Conservation (phyloP, 495 filamentous ascomycete genomes). For the Tuber umbilicatum region DNA sequence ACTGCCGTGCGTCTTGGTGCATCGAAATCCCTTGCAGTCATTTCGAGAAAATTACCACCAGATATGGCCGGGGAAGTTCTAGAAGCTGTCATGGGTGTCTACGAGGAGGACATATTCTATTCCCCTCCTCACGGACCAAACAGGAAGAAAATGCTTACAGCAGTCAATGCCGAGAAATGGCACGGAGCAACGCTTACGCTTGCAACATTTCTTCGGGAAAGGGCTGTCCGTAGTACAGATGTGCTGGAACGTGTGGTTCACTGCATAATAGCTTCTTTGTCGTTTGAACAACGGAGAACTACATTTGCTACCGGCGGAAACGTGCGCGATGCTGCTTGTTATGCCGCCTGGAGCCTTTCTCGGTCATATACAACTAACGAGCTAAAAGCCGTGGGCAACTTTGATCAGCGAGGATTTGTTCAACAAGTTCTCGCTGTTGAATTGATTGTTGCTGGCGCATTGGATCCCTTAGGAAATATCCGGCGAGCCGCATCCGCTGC, state of each 20-base stretch:
- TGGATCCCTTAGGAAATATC: slow-evolving; percentile 89
- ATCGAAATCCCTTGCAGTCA: slow-evolving; percentile 83
- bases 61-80: slow-evolving; percentile 80
- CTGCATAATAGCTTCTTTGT: slow-evolving; percentile 46
- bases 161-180: slow-evolving; percentile 76
- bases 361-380: slow-evolving; percentile 78
- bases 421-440: slow-evolving; percentile 72
- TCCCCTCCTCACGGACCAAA: slow-evolving; percentile 21
- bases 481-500: slow-evolving; percentile 86
- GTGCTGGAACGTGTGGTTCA: slow-evolving; percentile 27
- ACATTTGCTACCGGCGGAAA: slow-evolving; percentile 83
- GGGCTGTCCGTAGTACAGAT: slow-evolving; percentile 35
- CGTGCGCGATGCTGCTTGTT: slow-evolving; percentile 93
- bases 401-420: slow-evolving; percentile 51
- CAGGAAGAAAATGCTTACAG: slow-evolving; percentile 48
- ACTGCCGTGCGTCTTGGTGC: slow-evolving; percentile 83
- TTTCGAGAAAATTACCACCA: slow-evolving; percentile 67
- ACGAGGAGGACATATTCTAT: slow-evolving; percentile 72
- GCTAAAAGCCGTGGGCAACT: slow-evolving; percentile 62
- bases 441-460: slow-evolving; percentile 70
- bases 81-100: slow-evolving; percentile 67
- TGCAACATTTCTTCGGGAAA: slow-evolving; percentile 45
- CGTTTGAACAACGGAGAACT: slow-evolving; percentile 75
- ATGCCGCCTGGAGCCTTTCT: slow-evolving; percentile 88
- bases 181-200: slow-evolving; percentile 85